Evolutionary conservation across 805 yeast genomes (phyloP).

Genomic region (Saccharomycodes ludwigii): DNA sequence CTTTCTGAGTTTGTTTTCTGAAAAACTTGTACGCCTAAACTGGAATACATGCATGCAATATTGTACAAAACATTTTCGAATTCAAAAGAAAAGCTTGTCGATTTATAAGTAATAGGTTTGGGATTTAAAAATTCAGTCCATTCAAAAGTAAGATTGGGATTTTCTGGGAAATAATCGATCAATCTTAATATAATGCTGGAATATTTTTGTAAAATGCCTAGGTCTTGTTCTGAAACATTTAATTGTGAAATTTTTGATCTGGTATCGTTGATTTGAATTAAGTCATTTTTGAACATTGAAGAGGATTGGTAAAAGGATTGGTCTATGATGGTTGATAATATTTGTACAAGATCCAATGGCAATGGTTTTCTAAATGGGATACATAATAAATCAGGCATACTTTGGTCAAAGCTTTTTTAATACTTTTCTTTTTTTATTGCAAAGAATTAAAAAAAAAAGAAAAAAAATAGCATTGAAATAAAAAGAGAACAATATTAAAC

Average conservation of each 20-base stretch:
- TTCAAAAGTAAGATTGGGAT: slow-evolving; percentile 38
- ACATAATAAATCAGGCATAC: slow-evolving; percentile 30
- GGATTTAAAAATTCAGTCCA: slow-evolving; percentile 68
- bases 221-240: slow-evolving; percentile 25
- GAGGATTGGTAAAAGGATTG: slow-evolving; percentile 35
- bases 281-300: slow-evolving; percentile 28
- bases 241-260: slow-evolving; percentile 31
- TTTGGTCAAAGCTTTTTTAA: not conserved
- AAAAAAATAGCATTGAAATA: no score
- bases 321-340: slow-evolving; percentile 32
- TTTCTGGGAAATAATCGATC: slow-evolving; percentile 48
- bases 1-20: slow-evolving; percentile 31
- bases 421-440: no score
- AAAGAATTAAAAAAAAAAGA: no score
- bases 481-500: no score
- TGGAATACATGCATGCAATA: slow-evolving; percentile 52
- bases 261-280: slow-evolving; percentile 30
- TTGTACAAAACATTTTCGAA: slow-evolving; percentile 64
- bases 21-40: slow-evolving; percentile 31
- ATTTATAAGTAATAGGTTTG: slow-evolving; percentile 30
- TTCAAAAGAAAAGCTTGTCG: slow-evolving; percentile 34
- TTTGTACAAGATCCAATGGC: slow-evolving; percentile 28
- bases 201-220: slow-evolving; percentile 32
- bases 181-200: slow-evolving; percentile 33
- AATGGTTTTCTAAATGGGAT: slow-evolving; percentile 40